Base-by-base conservation (phyloP, 2,329 filamentous ascomycete genomes). In the Aspergillus calidoustus region DNA sequence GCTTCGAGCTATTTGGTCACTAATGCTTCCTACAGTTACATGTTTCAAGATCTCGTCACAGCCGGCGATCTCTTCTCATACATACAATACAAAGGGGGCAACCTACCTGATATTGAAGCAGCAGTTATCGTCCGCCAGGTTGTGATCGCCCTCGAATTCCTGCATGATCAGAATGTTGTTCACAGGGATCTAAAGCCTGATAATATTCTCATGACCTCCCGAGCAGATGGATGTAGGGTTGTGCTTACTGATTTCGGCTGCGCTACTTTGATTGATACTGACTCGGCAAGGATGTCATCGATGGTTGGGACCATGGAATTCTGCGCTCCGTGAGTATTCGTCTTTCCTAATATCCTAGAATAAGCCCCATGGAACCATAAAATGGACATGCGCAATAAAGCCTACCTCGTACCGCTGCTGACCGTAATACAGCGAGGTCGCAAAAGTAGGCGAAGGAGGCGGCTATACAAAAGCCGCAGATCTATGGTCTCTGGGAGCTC, bases 171-270 rank as follows among this genome's bases (percentile, higher is more conserved):
- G 7, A 75, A 81, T 46, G 83, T 89, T 48, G 85, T 85, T 4
- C 87, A 89, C 70, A 79, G 87, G 34, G 87, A 89, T 67, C 77
- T 89, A 53, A 89, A 89, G 67, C 86, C 86, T 0, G 86, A 89
- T 56, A 89, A 89, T 66, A 82, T 89, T 8, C 77, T 89, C 31
- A 81, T 89, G 79, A 84, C 83, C 0, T 85, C 83, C 1, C 77
- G 83, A 55, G 75, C 78, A 15, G 74, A 77, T 48, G 81, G 82
- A 3, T 79, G 80, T 23, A 80, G 87, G 23, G 77, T 88, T 7
- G 79, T 89, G 1, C 76, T 89, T 47, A 86, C 85, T 0, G 87
- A 89, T 69, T 89, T 89, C 68, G 86, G 86, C 8, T 82, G 83
- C 65, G 82, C 86, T 2, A 80, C 81, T 44, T 60, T 73, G 54